Evolutionary conservation across 2,329 filamentous ascomycete species (phyloP), one percentile per base, ranked within the genome.

Genomic region (Macrophomina phaseolina): DNA sequence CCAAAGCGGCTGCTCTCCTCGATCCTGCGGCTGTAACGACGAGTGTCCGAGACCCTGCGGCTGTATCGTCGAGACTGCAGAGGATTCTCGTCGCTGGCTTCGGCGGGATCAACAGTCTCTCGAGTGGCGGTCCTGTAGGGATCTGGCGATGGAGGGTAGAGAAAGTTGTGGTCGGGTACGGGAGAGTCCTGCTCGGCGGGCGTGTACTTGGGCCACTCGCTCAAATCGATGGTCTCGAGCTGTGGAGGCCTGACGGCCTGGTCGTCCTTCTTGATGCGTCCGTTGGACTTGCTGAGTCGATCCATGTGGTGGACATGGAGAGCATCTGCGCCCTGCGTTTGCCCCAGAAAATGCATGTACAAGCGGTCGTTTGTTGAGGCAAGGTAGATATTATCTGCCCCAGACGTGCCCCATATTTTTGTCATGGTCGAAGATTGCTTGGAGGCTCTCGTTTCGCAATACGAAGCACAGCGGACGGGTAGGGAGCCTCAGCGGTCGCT

Each of bases 241-340:
- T 36, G 58, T 38, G 58, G 58, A 2, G 46, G 58, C 58, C 46
- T 62, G 11, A 49, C 40, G 18, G 11, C n/a, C 11, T 62, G n/a
- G 3, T 62, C 45, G 58, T 45, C 38, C 38, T 45, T 36, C 11
- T 18, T 46, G 14, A 16, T 36, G 6, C 18, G 40, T 60, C 40
- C 28, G 40, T 61, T 32, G 40, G 42, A 49, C 40, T 23, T 61
- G 56, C 32, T 51, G 58, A 62, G 42, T 62, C 58, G 58, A 28
- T 62, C 42, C 58, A 62, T 62, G 9, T 61, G 30, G 45, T 36
- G 46, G 16, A 23, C 58, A 62, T 51, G 58, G 45, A 62, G 58
- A 62, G 58, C 58, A 36, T 62, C 45, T 62, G 58, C 58, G 58
- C 58, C 58, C 58, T 62, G 58, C 32, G 45, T 62, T 34, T 55